Percentiles rank a stretch among this genome's conserved stretches.
These are phyloP conservation scores for Leptodontidium sp. DNA, from an alignment of 2,329 filamentous ascomycete genomes.

Conservation along the genomic window DNA sequence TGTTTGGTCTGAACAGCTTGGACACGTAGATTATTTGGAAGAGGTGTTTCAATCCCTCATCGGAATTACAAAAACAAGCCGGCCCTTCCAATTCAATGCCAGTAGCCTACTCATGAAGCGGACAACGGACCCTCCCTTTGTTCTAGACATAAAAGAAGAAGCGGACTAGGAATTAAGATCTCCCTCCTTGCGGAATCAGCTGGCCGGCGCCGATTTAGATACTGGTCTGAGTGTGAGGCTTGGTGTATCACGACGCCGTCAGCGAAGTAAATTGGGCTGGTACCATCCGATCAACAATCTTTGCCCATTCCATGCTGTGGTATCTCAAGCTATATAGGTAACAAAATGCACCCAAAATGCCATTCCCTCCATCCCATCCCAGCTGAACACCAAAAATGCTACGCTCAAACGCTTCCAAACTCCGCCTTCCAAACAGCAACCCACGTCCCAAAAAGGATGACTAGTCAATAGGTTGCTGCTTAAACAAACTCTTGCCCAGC, in stretches of 20 bases:
- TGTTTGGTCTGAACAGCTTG: conserved; percentile 35
- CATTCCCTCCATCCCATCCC: neutral
- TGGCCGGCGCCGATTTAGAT: no score
- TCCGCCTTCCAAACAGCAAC: neutral
- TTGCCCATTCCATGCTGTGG: neutral
- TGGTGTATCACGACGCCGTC: neutral
- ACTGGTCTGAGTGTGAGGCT: neutral
- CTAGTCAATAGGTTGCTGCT: conserved; percentile 74
- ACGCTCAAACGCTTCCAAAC: conserved; percentile 11
- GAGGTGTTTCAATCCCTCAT: neutral
- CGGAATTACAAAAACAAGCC: no score
- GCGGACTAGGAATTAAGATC: no score
- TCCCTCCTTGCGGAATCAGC: no score
- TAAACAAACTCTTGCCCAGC: conserved; percentile 93
- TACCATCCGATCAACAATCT: no score
- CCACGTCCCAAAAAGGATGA: neutral
- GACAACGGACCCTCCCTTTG: no score
- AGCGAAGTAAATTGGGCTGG: no score
- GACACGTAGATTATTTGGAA: neutral
- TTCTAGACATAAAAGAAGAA: no score
- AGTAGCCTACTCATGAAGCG: no score
- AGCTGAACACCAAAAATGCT: conserved; percentile 17
- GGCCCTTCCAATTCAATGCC: no score
- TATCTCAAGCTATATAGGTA: conserved; percentile 18
- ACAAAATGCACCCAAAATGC: neutral